Conservation (phyloP, 2,329 filamentous ascomycete genomes). For the Arthroderma sp. region DNA sequence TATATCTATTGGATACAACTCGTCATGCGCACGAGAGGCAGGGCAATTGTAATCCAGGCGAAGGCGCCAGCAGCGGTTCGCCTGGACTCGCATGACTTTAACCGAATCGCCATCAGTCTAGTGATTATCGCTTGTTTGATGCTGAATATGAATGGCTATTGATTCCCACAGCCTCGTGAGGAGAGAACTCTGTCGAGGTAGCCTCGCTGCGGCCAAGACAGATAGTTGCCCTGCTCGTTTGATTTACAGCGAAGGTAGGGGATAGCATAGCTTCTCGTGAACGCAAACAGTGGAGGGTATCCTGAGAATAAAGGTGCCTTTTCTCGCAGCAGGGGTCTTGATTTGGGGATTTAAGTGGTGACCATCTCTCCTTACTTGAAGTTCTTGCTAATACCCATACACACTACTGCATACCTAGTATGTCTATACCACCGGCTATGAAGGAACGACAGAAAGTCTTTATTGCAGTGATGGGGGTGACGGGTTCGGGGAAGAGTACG, state of each 20-base stretch:
- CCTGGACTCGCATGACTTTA: not conserved
- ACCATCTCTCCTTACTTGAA: not conserved
- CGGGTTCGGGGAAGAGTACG: conserved; percentile 31
- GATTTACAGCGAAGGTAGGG: not conserved
- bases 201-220: conserved; percentile 1
- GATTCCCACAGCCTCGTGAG: not conserved
- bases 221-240: not conserved
- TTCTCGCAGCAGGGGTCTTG: not conserved
- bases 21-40: not conserved
- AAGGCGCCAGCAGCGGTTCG: not conserved
- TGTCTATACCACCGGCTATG: not conserved
- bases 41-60: not conserved
- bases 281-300: not conserved
- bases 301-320: not conserved
- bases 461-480: conserved; percentile 34
- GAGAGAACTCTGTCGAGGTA: not conserved
- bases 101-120: not conserved
- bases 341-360: not conserved
- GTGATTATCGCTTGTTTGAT: not conserved
- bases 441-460: conserved; percentile 9
- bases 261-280: not conserved
- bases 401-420: not conserved
- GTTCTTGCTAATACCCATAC: not conserved
- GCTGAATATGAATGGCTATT: not conserved
- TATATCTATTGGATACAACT: not conserved